Percentiles rank a stretch among this genome's conserved stretches.
These are phyloP conservation scores for Porodaedalea pini DNA, from an alignment of 1,284 basidiomycete genomes.

Conservation along the genomic window DNA sequence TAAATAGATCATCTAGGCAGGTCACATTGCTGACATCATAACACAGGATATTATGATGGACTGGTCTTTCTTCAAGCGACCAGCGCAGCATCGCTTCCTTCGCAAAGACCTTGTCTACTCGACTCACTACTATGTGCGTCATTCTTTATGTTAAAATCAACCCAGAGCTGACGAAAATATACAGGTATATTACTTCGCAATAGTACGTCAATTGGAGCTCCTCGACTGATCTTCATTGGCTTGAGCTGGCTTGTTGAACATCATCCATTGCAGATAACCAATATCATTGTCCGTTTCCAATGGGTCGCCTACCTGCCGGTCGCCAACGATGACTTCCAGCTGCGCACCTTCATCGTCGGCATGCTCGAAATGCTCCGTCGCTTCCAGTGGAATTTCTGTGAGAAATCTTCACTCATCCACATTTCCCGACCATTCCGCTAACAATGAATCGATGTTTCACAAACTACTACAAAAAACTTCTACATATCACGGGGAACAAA, in stretches of 20 bases:
- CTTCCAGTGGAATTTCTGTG: conserved; percentile 92
- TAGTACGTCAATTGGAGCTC: conserved; percentile 40
- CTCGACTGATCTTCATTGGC: not conserved
- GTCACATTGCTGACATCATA: not conserved
- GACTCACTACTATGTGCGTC: conserved; percentile 53
- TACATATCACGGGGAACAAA: conserved; percentile 12
- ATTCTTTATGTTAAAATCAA: not conserved
- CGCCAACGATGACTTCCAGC: conserved; percentile 43
- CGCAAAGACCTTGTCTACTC: conserved; percentile 74
- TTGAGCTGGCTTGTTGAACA: not conserved
- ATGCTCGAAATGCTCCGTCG: conserved; percentile 78
- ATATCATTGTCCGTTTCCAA: conserved; percentile 73
- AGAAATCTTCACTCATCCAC: conserved; percentile 27
- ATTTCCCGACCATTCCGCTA: not conserved
- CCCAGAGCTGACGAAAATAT: conserved; percentile 11
- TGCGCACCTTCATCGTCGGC: conserved; percentile 69
- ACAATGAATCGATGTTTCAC: not conserved
- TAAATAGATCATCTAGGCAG: not conserved
- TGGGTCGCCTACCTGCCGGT: conserved; percentile 80
- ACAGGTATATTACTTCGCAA: conserved; percentile 72
- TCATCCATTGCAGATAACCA: conserved; percentile 47
- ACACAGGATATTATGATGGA: conserved; percentile 75
- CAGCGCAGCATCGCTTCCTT: conserved; percentile 60
- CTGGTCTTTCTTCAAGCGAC: conserved; percentile 71
- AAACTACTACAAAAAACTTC: conserved; percentile 2